Evolutionary conservation across 768 basidiomycete species (phyloP), one percentile per base, ranked within the genome.

Genomic region (Lactarius evosmus): DNA sequence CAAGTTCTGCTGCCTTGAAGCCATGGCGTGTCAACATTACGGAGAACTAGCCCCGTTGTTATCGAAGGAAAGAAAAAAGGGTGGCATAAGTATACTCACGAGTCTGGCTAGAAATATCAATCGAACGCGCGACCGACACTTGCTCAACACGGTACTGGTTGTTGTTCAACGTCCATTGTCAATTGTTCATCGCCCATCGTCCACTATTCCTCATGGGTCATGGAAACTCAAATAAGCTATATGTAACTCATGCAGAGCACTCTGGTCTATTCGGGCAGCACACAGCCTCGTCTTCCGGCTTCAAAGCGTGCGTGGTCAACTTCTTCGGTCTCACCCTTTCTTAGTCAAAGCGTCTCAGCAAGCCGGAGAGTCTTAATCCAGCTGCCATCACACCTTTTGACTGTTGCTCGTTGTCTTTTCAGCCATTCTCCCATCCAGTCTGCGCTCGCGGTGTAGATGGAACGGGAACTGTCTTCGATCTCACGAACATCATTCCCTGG

Each of bases 401-500:
- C 76, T 96, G 89, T 67, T 98, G 95, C 68, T 86, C 93, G 0
- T 82, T 97, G 36, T 93, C 93, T 9, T 90, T 94, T 67, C 93
- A 95, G 70, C 91, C 89, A 6, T 97, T 96, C 72, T 79, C 79
- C 30, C 87, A 94, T 70, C 95, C 95, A 1, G 95, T 97, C 14
- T 91, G 89, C 70, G 88, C 91, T 2, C 82, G 89, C 34, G 94
- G 95, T 69, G 73, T 81, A 19, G 91, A 95, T 72, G 87, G 91
- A 60, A 89, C 86, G 7, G 88, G 93, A 38, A 71, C 74, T 63
- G 94, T 96, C 8, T 96, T 93, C 72, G 95, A 96, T 69, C 77
- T 97, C 46, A 82, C 94, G 57, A 95, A 93, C 73, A 95, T 96
- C 70, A 88, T 97, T 53, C 93, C 94, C 33, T 97, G 94, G 88